A percentile compares a stretch with the other conserved stretches of the same genome.
Evolutionary conservation across 331 rosid species (phyloP).

Genomic region (Arachis monticola): DNA sequence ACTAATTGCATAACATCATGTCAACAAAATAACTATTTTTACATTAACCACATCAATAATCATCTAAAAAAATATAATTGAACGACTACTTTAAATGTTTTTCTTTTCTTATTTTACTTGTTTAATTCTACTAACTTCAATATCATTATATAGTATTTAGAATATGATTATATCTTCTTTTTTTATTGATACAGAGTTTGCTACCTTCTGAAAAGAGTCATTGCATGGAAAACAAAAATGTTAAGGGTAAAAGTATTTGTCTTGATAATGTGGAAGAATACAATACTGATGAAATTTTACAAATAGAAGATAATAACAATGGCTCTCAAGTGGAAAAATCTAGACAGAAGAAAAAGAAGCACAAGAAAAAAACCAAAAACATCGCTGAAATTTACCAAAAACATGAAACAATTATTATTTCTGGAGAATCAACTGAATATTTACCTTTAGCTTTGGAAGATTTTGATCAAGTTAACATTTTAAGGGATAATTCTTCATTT

Average conservation of each 20-base stretch:
- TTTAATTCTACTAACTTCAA: too few species aligned
- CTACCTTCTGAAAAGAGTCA: too few species aligned
- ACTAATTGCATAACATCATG: too few species aligned
- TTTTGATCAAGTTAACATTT: slow-evolving; percentile 42
- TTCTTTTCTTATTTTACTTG: too few species aligned
- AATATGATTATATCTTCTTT: too few species aligned
- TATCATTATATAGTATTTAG: too few species aligned
- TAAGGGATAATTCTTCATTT: slow-evolving; percentile 59
- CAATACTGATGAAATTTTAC: slow-evolving; percentile 53
- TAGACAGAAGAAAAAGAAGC: slow-evolving; percentile 56
- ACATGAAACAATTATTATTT: slow-evolving; percentile 51
- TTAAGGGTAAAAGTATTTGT: slow-evolving; percentile 55
- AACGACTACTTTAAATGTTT: too few species aligned
- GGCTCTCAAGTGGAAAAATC: slow-evolving; percentile 51
- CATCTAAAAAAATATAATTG: too few species aligned
- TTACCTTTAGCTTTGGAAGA: slow-evolving; percentile 60
- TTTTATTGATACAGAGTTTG: slow-evolving; percentile 48
- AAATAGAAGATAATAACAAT: slow-evolving; percentile 36
- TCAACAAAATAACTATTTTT: too few species aligned
- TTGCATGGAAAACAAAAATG: slow-evolving; percentile 45
- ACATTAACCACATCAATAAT: too few species aligned
- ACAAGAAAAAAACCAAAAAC: slow-evolving; percentile 53
- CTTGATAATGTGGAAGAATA: slow-evolving; percentile 49
- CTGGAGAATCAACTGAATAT: slow-evolving; percentile 51
- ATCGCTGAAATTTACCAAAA: slow-evolving; percentile 56